Evolutionary conservation across 345 rosid species (phyloP).

Genomic region (Geranium rotundifolium): DNA sequence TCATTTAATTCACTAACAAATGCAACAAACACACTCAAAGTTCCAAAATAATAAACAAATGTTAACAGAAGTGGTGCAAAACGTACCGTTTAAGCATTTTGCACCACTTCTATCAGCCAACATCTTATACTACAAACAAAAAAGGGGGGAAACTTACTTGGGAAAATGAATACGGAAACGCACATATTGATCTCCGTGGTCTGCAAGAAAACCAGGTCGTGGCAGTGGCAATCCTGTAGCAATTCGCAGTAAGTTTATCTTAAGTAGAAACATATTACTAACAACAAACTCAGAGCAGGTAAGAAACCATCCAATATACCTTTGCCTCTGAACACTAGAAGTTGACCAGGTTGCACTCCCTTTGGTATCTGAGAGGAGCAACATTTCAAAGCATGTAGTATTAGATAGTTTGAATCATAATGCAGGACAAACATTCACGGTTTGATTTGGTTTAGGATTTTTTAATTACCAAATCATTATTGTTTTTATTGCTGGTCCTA

Average conservation of each 20-base stretch:
- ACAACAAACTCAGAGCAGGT: too few species aligned
- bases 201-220: constrained; percentile 51
- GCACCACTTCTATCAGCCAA: too few species aligned
- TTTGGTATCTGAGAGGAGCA: constrained; percentile 59
- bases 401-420: too few species aligned
- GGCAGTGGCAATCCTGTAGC: constrained; percentile 49
- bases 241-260: constrained; percentile 1
- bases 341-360: constrained; percentile 82
- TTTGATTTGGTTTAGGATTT: too few species aligned
- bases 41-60: background rate
- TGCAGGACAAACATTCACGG: too few species aligned
- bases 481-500: too few species aligned
- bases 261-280: too few species aligned
- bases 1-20: constrained; percentile 46
- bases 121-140: background rate
- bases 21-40: constrained; percentile 5
- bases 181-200: constrained; percentile 84
- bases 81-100: background rate
- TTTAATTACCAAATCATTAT: too few species aligned
- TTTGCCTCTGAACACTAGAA: constrained; percentile 65
- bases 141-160: constrained; percentile 37
- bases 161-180: constrained; percentile 73
- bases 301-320: constrained; percentile 29
- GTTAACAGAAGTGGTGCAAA: background rate
- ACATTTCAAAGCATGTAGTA: constrained; percentile 8